Conservation (phyloP, 2,329 filamentous ascomycete species). For the Aspergillus brunneoviolaceus region DNA sequence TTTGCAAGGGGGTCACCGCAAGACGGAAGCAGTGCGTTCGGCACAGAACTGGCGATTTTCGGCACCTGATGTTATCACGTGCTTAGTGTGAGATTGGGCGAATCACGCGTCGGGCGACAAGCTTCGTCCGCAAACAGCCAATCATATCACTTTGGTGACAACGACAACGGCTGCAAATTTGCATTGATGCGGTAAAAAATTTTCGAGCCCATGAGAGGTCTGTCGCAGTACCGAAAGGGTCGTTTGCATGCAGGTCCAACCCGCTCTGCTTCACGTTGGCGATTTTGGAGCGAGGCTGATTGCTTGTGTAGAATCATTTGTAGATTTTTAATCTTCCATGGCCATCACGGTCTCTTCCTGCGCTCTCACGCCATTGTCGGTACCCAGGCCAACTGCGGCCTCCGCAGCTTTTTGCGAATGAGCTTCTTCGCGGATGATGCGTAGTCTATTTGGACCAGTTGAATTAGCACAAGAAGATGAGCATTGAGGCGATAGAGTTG, state of each 20-base stretch:
- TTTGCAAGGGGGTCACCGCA: constrained; percentile 25
- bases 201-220: not conserved
- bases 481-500: constrained; percentile 1
- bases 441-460: constrained; percentile 58
- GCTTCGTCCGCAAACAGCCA: constrained; percentile 13
- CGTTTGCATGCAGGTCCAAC: not conserved
- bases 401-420: constrained; percentile 86
- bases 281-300: not conserved
- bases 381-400: constrained; percentile 70
- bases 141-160: constrained; percentile 16
- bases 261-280: constrained; percentile 3
- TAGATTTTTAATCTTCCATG: constrained; percentile 40
- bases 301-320: not conserved
- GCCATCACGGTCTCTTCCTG: constrained; percentile 39
- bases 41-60: constrained; percentile 28
- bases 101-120: constrained; percentile 21
- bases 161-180: constrained; percentile 12
- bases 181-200: constrained; percentile 6
- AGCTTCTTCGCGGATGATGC: constrained; percentile 77
- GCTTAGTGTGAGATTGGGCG: constrained; percentile 10
- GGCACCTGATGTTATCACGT: constrained; percentile 28
- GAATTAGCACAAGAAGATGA: constrained; percentile 9
- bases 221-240: not conserved
- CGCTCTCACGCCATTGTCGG: constrained; percentile 61
- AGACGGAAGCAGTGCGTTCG: constrained; percentile 27